These are phyloP conservation scores for Penicillium antarcticum DNA, from an alignment of 495 filamentous ascomycete species.

Conservation along the genomic window DNA sequence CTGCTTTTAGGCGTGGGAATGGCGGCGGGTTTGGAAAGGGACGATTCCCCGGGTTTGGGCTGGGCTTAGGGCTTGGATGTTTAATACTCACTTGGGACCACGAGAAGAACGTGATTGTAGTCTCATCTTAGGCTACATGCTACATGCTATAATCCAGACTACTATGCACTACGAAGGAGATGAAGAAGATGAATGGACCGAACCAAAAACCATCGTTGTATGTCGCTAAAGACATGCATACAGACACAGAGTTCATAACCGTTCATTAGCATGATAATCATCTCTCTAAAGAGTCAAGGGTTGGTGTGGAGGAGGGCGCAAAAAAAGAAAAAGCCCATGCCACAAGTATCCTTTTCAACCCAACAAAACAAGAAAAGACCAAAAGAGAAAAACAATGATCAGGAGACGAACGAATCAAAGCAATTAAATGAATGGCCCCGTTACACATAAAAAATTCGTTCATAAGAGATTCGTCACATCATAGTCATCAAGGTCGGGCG, in stretches of 20 bases:
- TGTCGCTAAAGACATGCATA: constrained; percentile 7
- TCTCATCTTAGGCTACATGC: too few species aligned
- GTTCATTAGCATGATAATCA: constrained; percentile 33
- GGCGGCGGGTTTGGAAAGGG: too few species aligned
- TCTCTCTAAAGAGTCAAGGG: constrained; percentile 25
- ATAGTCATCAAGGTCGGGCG: constrained; percentile 39
- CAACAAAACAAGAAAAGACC: constrained; percentile 8
- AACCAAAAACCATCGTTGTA: constrained; percentile 1
- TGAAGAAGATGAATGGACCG: neutral
- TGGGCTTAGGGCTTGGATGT: neutral
- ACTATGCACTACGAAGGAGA: neutral
- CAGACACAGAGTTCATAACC: constrained; percentile 18
- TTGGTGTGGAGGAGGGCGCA: neutral
- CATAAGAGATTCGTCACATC: constrained; percentile 48
- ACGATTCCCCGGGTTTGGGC: too few species aligned
- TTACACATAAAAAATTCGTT: constrained; percentile 30
- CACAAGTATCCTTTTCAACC: constrained; percentile 16
- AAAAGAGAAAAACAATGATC: constrained; percentile 1
- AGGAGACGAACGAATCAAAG: constrained; percentile 1
- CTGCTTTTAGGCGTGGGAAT: too few species aligned
- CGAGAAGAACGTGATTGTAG: too few species aligned
- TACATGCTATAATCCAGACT: too few species aligned
- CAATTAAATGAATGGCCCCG: constrained; percentile 5
- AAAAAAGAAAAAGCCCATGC: constrained; percentile 14
- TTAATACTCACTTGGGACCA: too few species aligned